Conservation (phyloP, 169 alveolate species). For the Plasmodium sp. region DNA sequence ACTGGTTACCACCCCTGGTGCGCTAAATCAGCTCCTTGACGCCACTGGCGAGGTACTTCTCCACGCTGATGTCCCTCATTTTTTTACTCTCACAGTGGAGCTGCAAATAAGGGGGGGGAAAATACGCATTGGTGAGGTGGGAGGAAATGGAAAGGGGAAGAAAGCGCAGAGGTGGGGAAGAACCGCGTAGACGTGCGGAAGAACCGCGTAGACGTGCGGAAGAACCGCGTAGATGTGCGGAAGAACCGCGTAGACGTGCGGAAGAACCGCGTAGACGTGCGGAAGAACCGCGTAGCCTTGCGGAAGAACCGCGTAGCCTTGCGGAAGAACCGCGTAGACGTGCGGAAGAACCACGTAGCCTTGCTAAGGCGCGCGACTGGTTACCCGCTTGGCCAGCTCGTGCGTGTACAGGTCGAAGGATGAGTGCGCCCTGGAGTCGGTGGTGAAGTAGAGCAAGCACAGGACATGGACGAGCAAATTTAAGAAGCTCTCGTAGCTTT, state of each 20-base stretch:
- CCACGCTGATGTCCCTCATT: constrained; percentile 38
- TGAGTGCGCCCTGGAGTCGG: constrained; percentile 40
- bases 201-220: neutral
- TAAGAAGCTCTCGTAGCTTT: constrained; percentile 38
- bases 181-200: neutral
- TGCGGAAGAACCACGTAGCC: neutral
- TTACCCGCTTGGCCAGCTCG: constrained; percentile 63
- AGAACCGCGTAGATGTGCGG: too few species aligned
- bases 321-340: neutral
- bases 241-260: neutral
- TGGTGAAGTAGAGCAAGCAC: constrained; percentile 59
- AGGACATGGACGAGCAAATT: constrained; percentile 27
- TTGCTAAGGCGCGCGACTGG: neutral
- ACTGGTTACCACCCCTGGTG: neutral
- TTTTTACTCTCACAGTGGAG: constrained; percentile 38
- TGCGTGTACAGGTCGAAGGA: constrained; percentile 62
- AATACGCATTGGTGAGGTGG: neutral
- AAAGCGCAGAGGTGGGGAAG: neutral
- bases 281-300: neutral
- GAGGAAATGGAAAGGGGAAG: neutral
- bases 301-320: neutral
- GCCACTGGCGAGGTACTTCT: neutral
- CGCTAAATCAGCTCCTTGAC: constrained; percentile 13
- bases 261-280: neutral
- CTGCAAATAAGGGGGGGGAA: neutral